A percentile compares a stretch with the other conserved stretches of the same genome.
phyloP scores from a whole-genome alignment of 2,329 filamentous ascomycete genomes.

The Venturia nashicola region DNA sequence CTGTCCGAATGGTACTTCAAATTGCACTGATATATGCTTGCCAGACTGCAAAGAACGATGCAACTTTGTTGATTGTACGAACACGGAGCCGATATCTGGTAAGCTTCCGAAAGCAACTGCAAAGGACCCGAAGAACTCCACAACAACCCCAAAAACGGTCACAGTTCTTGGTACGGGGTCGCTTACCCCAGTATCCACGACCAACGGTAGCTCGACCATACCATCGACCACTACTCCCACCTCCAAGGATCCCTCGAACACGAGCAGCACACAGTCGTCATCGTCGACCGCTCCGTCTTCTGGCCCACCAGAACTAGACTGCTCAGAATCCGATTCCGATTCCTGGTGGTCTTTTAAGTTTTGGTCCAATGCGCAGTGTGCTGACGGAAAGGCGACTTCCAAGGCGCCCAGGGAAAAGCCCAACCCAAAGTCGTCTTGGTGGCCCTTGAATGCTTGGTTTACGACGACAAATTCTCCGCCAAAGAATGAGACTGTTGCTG shows the following conservation, averaged over 20 bases:
- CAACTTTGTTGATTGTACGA: not conserved
- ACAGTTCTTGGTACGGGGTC: not conserved
- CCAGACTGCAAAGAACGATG: constrained; percentile 1
- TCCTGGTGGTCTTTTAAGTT: not conserved
- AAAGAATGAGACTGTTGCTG: not conserved
- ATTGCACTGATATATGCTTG: constrained; percentile 8
- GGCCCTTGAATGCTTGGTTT: not conserved
- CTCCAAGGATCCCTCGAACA: not conserved
- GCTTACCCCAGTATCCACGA: not conserved
- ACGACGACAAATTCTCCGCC: not conserved
- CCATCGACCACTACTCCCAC: not conserved
- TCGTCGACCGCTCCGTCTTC: not conserved
- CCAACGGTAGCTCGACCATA: not conserved
- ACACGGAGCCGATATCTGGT: not conserved
- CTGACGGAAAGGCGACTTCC: not conserved
- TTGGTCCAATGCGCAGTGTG: not conserved
- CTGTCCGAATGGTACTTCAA: not conserved
- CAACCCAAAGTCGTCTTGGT: not conserved
- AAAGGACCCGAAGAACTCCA: not conserved
- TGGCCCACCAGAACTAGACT: not conserved
- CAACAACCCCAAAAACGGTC: not conserved
- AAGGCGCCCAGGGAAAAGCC: not conserved
- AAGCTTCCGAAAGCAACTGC: not conserved
- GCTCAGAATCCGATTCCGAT: not conserved
- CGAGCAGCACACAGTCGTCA: not conserved